Percentiles rank a stretch among this genome's conserved stretches.
These are phyloP conservation scores for Cladosporium cucumerinum DNA, from an alignment of 2,329 filamentous ascomycete species.

Conservation along the genomic window DNA sequence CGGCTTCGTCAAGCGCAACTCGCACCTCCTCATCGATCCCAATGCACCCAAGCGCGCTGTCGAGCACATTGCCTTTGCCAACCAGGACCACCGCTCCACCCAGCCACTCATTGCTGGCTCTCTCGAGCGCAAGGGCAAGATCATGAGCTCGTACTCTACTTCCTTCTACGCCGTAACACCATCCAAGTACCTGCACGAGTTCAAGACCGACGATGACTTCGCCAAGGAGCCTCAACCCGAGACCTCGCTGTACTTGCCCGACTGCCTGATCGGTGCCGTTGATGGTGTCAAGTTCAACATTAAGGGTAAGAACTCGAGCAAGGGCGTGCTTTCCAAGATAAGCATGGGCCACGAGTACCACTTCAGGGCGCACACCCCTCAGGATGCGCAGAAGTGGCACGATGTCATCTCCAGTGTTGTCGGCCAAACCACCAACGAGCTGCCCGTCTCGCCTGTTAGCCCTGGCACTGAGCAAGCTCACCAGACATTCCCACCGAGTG, in stretches of 20 bases:
- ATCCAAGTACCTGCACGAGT: slow-evolving; percentile 87
- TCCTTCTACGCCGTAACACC: slow-evolving; percentile 90
- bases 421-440: slow-evolving; percentile 47
- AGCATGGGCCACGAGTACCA: slow-evolving; percentile 73
- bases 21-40: slow-evolving; percentile 72
- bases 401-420: slow-evolving; percentile 64
- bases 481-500: slow-evolving; percentile 1
- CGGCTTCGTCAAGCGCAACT: slow-evolving; percentile 71
- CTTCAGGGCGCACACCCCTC: slow-evolving; percentile 82
- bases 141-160: slow-evolving; percentile 75
- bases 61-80: slow-evolving; percentile 75
- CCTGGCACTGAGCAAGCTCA: slow-evolving; percentile 16
- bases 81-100: slow-evolving; percentile 78
- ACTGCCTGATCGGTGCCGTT: slow-evolving; percentile 71
- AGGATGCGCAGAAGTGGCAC: slow-evolving; percentile 83
- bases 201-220: slow-evolving; percentile 82
- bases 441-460: slow-evolving; percentile 36
- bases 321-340: slow-evolving; percentile 73
- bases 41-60: slow-evolving; percentile 70
- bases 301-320: slow-evolving; percentile 89
- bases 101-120: slow-evolving; percentile 81
- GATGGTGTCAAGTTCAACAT: slow-evolving; percentile 84
- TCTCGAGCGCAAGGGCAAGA: slow-evolving; percentile 85
- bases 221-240: slow-evolving; percentile 75
- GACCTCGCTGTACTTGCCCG: slow-evolving; percentile 85